phyloP scores from a whole-genome alignment of 495 filamentous ascomycete species.

The Penicillium atrosanguineum region DNA sequence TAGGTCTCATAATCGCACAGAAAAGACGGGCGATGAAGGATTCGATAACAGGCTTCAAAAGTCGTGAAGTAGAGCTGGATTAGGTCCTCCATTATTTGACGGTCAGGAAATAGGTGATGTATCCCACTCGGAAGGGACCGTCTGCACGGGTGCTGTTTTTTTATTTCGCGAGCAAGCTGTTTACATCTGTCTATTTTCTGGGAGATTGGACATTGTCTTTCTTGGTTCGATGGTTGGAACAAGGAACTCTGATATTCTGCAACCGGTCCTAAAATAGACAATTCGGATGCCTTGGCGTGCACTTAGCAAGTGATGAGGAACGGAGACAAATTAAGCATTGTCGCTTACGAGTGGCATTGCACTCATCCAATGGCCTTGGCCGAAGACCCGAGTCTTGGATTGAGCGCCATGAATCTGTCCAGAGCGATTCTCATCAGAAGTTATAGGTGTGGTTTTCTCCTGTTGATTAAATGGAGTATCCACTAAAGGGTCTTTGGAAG shows the following conservation, averaged over 20 bases:
- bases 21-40: slow-evolving; percentile 48
- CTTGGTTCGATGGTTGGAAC: not conserved
- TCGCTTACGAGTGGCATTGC: slow-evolving; percentile 23
- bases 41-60: slow-evolving; percentile 48
- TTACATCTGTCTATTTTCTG: slow-evolving; percentile 23
- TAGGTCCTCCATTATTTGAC: slow-evolving; percentile 39
- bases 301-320: not conserved
- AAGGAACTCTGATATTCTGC: not conserved
- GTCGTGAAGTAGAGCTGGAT: slow-evolving; percentile 43
- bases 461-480: not conserved
- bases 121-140: slow-evolving; percentile 19
- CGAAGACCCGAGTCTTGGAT: slow-evolving; percentile 30
- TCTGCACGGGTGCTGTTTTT: slow-evolving; percentile 22
- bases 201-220: not conserved
- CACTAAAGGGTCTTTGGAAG: not conserved
- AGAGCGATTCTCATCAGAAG: slow-evolving; percentile 4
- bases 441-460: not conserved
- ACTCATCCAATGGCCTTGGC: slow-evolving; percentile 33
- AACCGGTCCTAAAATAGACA: not conserved
- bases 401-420: slow-evolving; percentile 17
- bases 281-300: too few relatives aligned
- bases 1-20: slow-evolving; percentile 41
- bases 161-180: slow-evolving; percentile 22
- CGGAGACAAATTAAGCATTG: not conserved
- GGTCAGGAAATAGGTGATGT: slow-evolving; percentile 18